Evolutionary conservation across 1,284 basidiomycete genomes (phyloP), one percentile per base, ranked within the genome.

Genomic region (Ganoderma lingzhi): DNA sequence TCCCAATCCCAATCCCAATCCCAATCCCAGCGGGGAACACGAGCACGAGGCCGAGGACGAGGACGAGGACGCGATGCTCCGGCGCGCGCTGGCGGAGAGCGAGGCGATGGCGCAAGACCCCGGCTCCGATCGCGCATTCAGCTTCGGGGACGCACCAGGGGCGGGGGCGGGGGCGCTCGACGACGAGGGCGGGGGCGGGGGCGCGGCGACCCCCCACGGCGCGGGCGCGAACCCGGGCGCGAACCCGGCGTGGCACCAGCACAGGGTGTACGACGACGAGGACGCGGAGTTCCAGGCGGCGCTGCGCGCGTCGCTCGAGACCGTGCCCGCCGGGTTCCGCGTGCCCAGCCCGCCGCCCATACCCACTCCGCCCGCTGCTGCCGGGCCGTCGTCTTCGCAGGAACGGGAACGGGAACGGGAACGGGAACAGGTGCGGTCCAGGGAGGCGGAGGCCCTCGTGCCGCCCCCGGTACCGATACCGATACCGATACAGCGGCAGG

Each of bases 271-370:
- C 74, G 95, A 96, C 74, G 94, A 96, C 73, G 95, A 96, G 73
- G 95, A 97, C 74, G 90, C 86, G 44, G 92, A 94, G 76, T 82
- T 97, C 45, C 88, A 96, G 80, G 93, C 94, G 30, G 96, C 96
- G 15, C 82, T 97, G 64, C 90, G 85, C 76, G 96, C 95, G 2
- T 96, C 94, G 55, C 82, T 97, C 74, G 92, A 92, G 75, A 84
- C 85, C 56, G 78, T 90, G 32, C 90, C 94, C 0, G 79, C 83
- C 23, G 91, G 84, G 42, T 91, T 85, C 77, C 75, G 73, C 30
- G 71, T 85, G 12, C 84, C 85, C 19, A 70, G 75, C 23, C 69
- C 77, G 19, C 77, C 76, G 30, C 74, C 77, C 2, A 69, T 53
- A 14, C 64, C 74, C 35, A 69, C 71, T 19, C 68, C 76, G n/a